Evolutionary conservation across 1,284 basidiomycete species (phyloP).

Genomic region (Macrocystidia cucumis): DNA sequence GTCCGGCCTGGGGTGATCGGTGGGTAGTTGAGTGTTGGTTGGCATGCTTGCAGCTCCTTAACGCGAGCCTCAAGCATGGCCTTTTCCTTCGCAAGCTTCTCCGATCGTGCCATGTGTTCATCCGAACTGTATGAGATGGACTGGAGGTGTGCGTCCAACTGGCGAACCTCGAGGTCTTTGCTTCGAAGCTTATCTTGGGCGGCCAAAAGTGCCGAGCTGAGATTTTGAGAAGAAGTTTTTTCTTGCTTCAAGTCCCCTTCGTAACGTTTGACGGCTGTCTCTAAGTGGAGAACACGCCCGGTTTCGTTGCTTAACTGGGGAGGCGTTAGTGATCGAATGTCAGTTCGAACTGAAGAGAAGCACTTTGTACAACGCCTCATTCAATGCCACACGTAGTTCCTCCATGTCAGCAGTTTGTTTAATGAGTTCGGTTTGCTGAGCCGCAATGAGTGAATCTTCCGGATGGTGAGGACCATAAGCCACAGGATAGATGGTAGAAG

Average conservation of each 20-base stretch:
- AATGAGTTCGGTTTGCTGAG: constrained; percentile 44
- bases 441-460: constrained; percentile 50
- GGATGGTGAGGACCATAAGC: constrained; percentile 1
- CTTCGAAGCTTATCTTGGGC: constrained; percentile 43
- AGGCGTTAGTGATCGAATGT: constrained; percentile 7
- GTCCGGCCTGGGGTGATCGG: constrained; percentile 9
- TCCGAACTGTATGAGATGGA: constrained; percentile 47
- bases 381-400: constrained; percentile 41
- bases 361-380: constrained; percentile 58
- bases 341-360: constrained; percentile 9
- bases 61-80: constrained; percentile 42
- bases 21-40: constrained; percentile 25
- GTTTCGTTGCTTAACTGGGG: constrained; percentile 51
- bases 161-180: constrained; percentile 38
- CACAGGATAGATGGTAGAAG: constrained; percentile 1
- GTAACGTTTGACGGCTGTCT: constrained; percentile 37
- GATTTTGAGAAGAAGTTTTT: constrained; percentile 45
- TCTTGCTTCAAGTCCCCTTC: constrained; percentile 51
- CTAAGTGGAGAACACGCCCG: constrained; percentile 45
- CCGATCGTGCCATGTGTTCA: constrained; percentile 30
- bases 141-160: constrained; percentile 54
- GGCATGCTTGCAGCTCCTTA: constrained; percentile 43
- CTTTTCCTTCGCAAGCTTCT: constrained; percentile 49
- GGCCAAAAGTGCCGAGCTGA: constrained; percentile 36
- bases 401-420: constrained; percentile 47